phyloP scores from a whole-genome alignment of 352 stramenopile genomes.

The Globisporangium recalcitrans region DNA sequence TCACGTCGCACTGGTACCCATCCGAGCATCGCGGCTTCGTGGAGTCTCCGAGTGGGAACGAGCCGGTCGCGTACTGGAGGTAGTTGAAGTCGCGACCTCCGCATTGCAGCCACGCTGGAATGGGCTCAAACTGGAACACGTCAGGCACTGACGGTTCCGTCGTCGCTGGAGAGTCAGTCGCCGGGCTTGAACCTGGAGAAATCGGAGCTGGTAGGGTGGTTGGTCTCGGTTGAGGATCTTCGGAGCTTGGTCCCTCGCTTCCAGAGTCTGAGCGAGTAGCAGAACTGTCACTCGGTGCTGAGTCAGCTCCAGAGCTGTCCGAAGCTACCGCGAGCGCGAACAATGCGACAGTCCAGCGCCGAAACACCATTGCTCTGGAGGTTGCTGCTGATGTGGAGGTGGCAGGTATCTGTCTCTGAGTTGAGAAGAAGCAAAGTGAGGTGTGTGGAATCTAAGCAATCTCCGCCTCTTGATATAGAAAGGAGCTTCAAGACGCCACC shows the following conservation, averaged over 20 bases:
- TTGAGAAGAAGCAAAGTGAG: no score
- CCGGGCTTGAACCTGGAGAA: neutral
- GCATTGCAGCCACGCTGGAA: conserved; percentile 25
- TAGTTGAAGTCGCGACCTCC: conserved; percentile 30
- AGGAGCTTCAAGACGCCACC: no score
- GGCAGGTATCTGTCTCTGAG: no score
- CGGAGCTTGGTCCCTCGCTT: neutral
- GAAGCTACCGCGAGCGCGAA: no score
- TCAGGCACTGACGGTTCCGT: neutral
- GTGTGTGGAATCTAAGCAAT: no score
- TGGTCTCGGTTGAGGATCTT: neutral
- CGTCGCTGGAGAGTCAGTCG: neutral
- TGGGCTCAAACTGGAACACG: conserved; percentile 11
- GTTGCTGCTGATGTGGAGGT: no score
- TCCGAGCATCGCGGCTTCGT: conserved; percentile 21
- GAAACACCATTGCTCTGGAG: no score
- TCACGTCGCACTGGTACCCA: conserved; percentile 28
- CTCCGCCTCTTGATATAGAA: no score
- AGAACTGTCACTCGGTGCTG: neutral
- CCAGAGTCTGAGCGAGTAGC: neutral
- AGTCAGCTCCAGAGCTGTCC: neutral
- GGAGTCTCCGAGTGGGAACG: conserved; percentile 8
- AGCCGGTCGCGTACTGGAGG: conserved; percentile 16
- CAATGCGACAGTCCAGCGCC: no score
- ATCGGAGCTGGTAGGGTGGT: neutral